Evolutionary conservation across 1,284 basidiomycete species (phyloP).

Genomic region (Malassezia arunalokei): DNA sequence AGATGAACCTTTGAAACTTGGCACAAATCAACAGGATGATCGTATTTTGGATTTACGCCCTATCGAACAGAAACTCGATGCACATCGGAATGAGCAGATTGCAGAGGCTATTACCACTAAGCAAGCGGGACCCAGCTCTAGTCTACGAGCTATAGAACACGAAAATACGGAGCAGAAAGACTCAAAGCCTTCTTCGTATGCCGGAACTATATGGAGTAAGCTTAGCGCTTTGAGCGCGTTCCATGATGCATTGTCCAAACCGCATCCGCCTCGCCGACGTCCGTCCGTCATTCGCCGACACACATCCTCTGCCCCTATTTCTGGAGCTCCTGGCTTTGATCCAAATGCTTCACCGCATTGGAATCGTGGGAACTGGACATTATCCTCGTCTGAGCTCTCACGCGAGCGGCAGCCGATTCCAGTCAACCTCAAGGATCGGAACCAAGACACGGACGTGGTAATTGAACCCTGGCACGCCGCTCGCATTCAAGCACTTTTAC

Average conservation of each 20-base stretch:
- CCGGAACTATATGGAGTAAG: constrained; percentile 7
- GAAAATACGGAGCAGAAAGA: no score
- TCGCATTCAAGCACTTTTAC: constrained; percentile 49
- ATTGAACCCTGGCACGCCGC: constrained; percentile 32
- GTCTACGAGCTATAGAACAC: no score
- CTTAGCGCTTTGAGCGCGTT: constrained; percentile 4
- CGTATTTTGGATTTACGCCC: constrained; percentile 38
- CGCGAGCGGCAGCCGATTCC: constrained; percentile 19
- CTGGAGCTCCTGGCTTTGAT: constrained; percentile 40
- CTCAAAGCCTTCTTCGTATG: not conserved
- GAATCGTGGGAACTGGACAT: constrained; percentile 41
- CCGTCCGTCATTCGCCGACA: constrained; percentile 6
- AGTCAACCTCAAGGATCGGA: constrained; percentile 27
- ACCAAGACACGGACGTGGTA: constrained; percentile 31
- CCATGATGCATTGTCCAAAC: not conserved
- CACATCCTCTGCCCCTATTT: not conserved
- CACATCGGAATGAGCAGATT: constrained; percentile 7
- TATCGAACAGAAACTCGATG: constrained; percentile 31
- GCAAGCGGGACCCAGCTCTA: not conserved
- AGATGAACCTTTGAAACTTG: not conserved
- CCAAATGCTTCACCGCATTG: constrained; percentile 20
- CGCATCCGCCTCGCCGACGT: not conserved
- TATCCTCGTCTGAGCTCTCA: constrained; percentile 16
- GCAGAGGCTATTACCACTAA: constrained; percentile 4
- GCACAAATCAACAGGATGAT: not conserved